Evolutionary conservation across 1,284 basidiomycete species (phyloP).

Genomic region (Puccinia horiana): DNA sequence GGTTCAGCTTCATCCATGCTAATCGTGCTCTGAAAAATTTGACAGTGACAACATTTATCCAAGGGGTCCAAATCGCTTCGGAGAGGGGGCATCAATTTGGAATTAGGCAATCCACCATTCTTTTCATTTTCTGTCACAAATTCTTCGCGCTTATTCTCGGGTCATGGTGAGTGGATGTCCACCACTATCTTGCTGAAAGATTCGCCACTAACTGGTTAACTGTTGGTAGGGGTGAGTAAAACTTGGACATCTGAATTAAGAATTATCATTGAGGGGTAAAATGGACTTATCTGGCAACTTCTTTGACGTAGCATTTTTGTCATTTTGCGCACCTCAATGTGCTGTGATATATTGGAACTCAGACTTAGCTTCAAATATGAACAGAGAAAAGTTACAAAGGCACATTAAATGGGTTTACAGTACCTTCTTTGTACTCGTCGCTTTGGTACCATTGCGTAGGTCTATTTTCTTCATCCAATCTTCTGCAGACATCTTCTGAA

Average conservation of each 20-base stretch:
- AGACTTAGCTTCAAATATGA: background rate
- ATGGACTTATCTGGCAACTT: background rate
- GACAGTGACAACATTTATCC: background rate
- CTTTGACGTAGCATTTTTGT: background rate
- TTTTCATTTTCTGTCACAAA: conserved; percentile 6
- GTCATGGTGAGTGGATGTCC: background rate
- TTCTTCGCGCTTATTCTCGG: conserved; percentile 14
- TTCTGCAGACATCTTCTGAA: background rate
- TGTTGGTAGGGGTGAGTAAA: background rate
- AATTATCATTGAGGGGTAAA: background rate
- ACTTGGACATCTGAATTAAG: background rate
- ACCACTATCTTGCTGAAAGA: background rate
- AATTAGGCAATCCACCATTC: background rate
- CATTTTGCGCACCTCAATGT: conserved; percentile 1
- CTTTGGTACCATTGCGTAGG: conserved; percentile 12
- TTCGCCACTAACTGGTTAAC: background rate
- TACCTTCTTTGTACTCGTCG: background rate
- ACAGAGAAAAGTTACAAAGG: background rate
- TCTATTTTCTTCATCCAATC: background rate
- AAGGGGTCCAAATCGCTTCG: background rate
- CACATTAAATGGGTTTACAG: conserved; percentile 3
- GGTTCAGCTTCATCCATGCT: background rate
- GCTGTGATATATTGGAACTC: conserved; percentile 17
- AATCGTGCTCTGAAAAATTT: background rate
- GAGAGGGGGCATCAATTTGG: background rate